phyloP scores from a whole-genome alignment of 1,284 basidiomycete species.

The Microbotryomycetes sp. region DNA sequence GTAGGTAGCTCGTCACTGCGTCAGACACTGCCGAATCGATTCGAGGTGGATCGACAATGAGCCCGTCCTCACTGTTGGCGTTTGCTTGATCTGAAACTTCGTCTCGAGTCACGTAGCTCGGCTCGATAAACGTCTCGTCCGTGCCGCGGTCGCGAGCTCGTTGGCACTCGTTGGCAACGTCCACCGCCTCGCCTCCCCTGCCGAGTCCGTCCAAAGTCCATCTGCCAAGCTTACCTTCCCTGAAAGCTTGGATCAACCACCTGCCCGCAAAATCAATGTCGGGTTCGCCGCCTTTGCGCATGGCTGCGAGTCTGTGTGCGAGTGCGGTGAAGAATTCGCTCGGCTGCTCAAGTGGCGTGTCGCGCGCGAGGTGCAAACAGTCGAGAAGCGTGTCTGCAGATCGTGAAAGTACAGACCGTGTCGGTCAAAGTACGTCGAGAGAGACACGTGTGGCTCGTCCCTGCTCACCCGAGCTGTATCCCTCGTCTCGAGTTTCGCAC shows the following conservation, averaged over 20 bases:
- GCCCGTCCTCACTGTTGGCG: constrained; percentile 1
- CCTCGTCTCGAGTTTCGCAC: constrained; percentile 51
- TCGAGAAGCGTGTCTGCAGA: constrained; percentile 28
- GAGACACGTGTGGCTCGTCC: not conserved
- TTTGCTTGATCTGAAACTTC: no score
- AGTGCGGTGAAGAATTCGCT: constrained; percentile 60
- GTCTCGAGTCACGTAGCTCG: no score
- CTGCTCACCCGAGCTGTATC: constrained; percentile 50
- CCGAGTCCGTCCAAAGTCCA: constrained; percentile 48
- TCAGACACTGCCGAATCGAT: constrained; percentile 4
- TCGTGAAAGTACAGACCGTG: not conserved
- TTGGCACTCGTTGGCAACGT: constrained; percentile 12
- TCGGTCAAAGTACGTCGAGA: not conserved
- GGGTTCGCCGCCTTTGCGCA: constrained; percentile 63
- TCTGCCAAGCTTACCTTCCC: constrained; percentile 54
- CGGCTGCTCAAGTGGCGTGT: constrained; percentile 51
- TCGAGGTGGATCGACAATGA: constrained; percentile 3
- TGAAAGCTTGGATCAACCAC: constrained; percentile 80
- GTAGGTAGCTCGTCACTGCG: not conserved
- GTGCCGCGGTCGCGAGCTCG: constrained; percentile 5
- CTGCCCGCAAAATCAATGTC: constrained; percentile 62
- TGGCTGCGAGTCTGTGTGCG: constrained; percentile 68
- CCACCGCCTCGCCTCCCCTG: constrained; percentile 43
- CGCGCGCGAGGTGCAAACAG: constrained; percentile 40
- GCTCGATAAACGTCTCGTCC: no score